Evolutionary conservation across 345 rosid species (phyloP).

Genomic region (Rhodamnia rubescens): DNA sequence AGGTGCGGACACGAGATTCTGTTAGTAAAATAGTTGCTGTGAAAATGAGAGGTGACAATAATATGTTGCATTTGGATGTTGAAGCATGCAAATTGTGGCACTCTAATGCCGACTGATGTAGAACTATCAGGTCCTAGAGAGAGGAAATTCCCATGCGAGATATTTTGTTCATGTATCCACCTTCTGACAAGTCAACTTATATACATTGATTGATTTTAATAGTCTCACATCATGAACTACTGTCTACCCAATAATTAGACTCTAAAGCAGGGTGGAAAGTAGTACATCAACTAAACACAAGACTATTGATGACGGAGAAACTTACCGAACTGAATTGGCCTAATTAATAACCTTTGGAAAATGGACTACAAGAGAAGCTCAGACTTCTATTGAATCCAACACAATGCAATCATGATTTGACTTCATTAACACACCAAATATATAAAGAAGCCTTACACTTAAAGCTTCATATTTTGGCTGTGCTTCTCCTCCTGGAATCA

Average conservation of each 20-base stretch:
- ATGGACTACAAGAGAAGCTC: neutral
- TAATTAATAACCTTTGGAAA: neutral
- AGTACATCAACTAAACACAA: neutral
- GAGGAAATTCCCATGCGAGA: neutral
- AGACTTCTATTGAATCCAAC: neutral
- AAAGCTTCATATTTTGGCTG: slow-evolving; percentile 67
- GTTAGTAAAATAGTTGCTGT: neutral
- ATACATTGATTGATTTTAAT: neutral
- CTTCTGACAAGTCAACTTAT: neutral
- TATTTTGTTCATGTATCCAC: neutral
- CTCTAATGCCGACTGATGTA: neutral
- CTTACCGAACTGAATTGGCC: neutral
- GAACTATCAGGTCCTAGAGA: neutral
- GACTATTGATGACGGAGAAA: neutral
- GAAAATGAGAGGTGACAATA: neutral
- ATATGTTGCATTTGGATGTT: neutral
- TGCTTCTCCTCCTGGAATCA: slow-evolving; percentile 57
- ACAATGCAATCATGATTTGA: neutral
- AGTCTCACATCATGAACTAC: neutral
- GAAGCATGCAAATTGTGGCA: neutral
- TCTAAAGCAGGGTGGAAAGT: neutral
- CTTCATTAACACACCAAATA: neutral
- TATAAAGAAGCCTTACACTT: slow-evolving; percentile 33
- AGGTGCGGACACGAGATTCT: neutral
- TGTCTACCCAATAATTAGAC: neutral